Evolutionary conservation across 2,329 filamentous ascomycete species (phyloP), one percentile per base, ranked within the genome.

Genomic region (Hortaea werneckii): DNA sequence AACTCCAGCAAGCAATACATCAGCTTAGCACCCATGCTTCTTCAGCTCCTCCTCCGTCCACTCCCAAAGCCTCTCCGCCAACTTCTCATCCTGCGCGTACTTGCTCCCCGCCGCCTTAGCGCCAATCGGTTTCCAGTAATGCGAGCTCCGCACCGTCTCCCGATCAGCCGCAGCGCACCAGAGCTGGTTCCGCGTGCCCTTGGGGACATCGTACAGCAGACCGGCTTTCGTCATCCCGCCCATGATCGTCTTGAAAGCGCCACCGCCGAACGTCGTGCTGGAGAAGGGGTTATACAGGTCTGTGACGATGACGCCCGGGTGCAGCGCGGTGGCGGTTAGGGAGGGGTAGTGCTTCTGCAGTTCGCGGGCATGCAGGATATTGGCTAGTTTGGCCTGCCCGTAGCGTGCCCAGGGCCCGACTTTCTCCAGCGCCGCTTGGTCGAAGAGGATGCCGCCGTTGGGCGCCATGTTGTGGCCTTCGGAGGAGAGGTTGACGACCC

Each of bases 251-350:
- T 52, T 29, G 29, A 45, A 40, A 1, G 49, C 10, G 6, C 29
- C 34, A 42, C 44, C 34, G 10, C 51, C 5, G 10, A 42, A 27
- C 43, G 46, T 54, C 5, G 46, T 48, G 44, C 50, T 26, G 40
- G 46, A 40, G 38, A 51, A 45, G 7, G 48, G 42, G n/a, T 37
- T 48, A 34, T 56, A 58, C n/a, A 77, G 74, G 49, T 76, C 74
- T 1, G 79, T 82, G 42, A 78, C 74, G 26, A 83, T 79, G 13
- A 84, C 71, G 0, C 81, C 80, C 0, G 81, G 80, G 45, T 84
- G 80, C 0, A 75, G 71, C 0, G 76, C 73, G 51, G 83, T 83
- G 55, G 75, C 73, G 10, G 83, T 63, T 37, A 85, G 71, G 5
- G 76, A 77, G 0, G 78, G 76, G 37, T 79, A 63, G 43, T 81